Conservation (phyloP, 805 yeast species). For the Candida anglica region DNA sequence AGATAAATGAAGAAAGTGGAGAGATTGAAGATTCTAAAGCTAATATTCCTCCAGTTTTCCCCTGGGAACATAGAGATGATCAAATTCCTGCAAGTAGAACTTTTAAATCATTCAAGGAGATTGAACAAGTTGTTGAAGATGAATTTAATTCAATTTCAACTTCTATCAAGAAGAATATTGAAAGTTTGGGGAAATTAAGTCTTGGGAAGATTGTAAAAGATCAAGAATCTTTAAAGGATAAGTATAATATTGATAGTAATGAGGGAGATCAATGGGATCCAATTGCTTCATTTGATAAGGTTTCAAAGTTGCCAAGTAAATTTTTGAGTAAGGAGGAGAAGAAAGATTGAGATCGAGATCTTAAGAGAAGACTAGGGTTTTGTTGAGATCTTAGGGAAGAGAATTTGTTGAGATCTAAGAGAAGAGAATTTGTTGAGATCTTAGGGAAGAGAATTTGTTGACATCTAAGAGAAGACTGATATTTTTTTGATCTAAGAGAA, state of each 20-base stretch:
- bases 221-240: conserved; percentile 1
- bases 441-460: too few species aligned
- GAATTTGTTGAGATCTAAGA: too few species aligned
- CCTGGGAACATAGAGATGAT: conserved; percentile 24
- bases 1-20: conserved; percentile 1
- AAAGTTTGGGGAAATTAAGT: conserved; percentile 1
- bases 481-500: too few species aligned
- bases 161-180: conserved; percentile 7
- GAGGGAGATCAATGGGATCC: conserved; percentile 16
- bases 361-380: too few species aligned
- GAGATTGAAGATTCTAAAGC: conserved; percentile 1
- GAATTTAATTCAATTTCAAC: not conserved
- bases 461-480: too few species aligned
- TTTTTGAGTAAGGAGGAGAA: conserved; percentile 14
- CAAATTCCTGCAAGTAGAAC: conserved; percentile 22
- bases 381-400: too few species aligned
- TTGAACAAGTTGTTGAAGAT: conserved; percentile 3
- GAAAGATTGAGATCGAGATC: conserved; percentile 2
- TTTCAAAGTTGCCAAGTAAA: conserved; percentile 21
- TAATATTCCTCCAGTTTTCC: conserved; percentile 16
- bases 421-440: too few species aligned
- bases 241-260: conserved; percentile 2
- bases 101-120: conserved; percentile 11
- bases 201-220: not conserved
- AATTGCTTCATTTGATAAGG: conserved; percentile 21